A percentile compares a stretch with the other conserved stretches of the same genome.
Evolutionary conservation across 176 grass and related monocot species (phyloP).

Genomic region (Rhynchospora tenuis): DNA sequence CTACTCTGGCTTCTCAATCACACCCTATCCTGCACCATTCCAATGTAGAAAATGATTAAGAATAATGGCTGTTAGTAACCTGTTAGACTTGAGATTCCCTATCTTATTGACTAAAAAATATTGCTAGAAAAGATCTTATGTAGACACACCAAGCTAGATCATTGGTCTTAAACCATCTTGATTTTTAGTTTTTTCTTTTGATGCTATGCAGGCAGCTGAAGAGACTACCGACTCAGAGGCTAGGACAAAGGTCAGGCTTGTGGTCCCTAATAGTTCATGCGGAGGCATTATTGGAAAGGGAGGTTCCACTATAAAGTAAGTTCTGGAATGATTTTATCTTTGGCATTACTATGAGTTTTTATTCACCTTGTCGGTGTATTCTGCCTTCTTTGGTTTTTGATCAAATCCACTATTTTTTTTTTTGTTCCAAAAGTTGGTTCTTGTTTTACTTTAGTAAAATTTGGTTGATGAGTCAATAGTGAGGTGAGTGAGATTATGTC

Average conservation of each 20-base stretch:
- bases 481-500: not conserved
- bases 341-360: conserved; percentile 1
- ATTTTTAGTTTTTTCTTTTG: conserved; percentile 24
- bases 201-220: conserved; percentile 53
- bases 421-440: not conserved
- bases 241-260: conserved; percentile 80
- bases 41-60: too few relatives aligned
- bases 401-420: not conserved
- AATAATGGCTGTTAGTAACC: too few relatives aligned
- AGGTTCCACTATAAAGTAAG: conserved; percentile 95
- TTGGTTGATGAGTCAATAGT: not conserved
- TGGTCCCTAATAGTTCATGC: conserved; percentile 94
- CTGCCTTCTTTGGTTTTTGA: not conserved
- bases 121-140: too few relatives aligned
- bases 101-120: too few relatives aligned
- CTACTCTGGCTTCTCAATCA: too few relatives aligned
- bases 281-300: conserved; percentile 99
- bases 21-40: too few relatives aligned
- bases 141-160: not conserved
- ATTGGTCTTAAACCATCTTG: not conserved
- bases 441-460: not conserved
- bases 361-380: not conserved
- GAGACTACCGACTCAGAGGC: conserved; percentile 74
- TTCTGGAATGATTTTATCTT: conserved; percentile 17
- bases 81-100: too few relatives aligned